phyloP scores from a whole-genome alignment of 257 asterid genomes.

The Perilla frutescens region DNA sequence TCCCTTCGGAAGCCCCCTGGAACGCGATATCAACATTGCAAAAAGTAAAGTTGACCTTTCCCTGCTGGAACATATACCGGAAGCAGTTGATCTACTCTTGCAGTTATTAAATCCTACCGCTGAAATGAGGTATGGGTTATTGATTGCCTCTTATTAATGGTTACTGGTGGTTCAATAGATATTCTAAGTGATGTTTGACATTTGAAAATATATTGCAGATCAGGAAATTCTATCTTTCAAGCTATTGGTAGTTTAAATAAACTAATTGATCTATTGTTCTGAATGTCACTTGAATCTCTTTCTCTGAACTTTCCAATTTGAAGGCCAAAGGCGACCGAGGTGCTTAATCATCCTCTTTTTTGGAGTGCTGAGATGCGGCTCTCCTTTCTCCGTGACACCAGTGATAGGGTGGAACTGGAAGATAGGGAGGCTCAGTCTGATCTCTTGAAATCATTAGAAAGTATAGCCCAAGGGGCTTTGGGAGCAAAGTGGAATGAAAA shows the following conservation, averaged over 20 bases:
- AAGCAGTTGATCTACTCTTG: constrained; percentile 80
- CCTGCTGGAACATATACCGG: constrained; percentile 84
- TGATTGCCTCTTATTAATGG: constrained; percentile 4
- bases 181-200: not conserved
- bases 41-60: constrained; percentile 75
- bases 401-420: constrained; percentile 94
- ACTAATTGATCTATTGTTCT: constrained; percentile 9
- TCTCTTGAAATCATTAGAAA: constrained; percentile 75
- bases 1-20: constrained; percentile 86
- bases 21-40: constrained; percentile 85
- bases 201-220: not conserved
- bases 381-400: constrained; percentile 86
- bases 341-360: constrained; percentile 85
- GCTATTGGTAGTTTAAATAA: constrained; percentile 12
- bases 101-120: constrained; percentile 67
- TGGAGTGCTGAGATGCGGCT: constrained; percentile 91
- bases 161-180: not conserved
- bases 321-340: constrained; percentile 83
- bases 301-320: constrained; percentile 20
- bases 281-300: constrained; percentile 17
- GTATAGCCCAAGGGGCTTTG: constrained; percentile 65
- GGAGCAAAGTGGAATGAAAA: constrained; percentile 88
- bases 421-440: constrained; percentile 67
- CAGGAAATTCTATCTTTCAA: not conserved
- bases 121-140: constrained; percentile 64